Evolutionary conservation across 2,329 filamentous ascomycete genomes (phyloP), one percentile per base, ranked within the genome.

Genomic region (Alternaria tenuissima): DNA sequence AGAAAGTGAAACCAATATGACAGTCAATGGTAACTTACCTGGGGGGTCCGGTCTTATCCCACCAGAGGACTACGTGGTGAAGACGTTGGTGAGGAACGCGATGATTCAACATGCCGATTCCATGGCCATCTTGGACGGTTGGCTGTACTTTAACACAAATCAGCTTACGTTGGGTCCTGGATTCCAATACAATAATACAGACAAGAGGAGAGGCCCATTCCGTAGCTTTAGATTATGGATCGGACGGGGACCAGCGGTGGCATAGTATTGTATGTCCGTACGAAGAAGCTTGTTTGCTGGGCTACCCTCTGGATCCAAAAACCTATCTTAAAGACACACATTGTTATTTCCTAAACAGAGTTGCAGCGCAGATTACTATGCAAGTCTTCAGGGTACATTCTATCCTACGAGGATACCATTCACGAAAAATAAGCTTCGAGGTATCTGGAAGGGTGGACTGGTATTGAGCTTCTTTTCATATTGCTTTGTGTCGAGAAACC

Each of bases 101-200:
- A 70, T 80, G 70, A 79, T 81, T 28, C 80, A 81, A 67, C 78
- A 81, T 70, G 79, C 80, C 2, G 80, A 81, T 59, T 76, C 70
- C 7, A 76, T 78, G 52, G 79, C 79, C 6, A 79, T 81, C 20
- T 55, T 77, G 62, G 75, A 79, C 64, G 79, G 78, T 1, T 81
- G 75, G 72, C 58, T 82, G 54, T 81, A 81, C 42, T 81, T 82
- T 55, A 78, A 76, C 56, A 81, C 79, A 8, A 81, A 81, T 54
- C 80, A 81, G 60, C 67, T 81, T 43, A 71, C 72, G 28, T 52
- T 81, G 57, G 69, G 74, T 32, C 77, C 79, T 3, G 56, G 46
- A 5, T 69, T 75, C 53, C 78, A 80, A 66, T 81, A 81, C 62
- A 72, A 74, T 18, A 81, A 81, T 52, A 68, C 71, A 2, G 79